Evolutionary conservation across 2,329 filamentous ascomycete genomes (phyloP).

Genomic region (Aspergillus sp.): DNA sequence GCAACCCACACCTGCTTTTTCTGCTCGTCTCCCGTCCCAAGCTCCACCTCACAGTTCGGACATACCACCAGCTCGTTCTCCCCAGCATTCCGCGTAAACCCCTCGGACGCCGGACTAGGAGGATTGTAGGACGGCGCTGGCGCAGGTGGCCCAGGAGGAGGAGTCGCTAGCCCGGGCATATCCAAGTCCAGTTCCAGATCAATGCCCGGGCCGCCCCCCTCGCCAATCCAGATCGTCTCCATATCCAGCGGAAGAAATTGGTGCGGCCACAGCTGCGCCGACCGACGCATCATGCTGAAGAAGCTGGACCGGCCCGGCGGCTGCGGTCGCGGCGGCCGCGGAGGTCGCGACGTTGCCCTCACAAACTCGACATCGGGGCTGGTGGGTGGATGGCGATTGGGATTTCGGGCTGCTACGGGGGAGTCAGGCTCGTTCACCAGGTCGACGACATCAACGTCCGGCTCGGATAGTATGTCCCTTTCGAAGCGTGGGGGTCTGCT

Average conservation of each 20-base stretch:
- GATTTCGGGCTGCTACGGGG: too few species aligned
- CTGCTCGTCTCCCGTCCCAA: slow-evolving; percentile 59
- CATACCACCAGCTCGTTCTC: slow-evolving; percentile 70
- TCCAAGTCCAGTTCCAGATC: slow-evolving; percentile 14
- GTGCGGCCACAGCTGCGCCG: background rate
- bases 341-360: slow-evolving; percentile 18
- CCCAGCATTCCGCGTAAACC: slow-evolving; percentile 68
- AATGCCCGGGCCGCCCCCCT: slow-evolving; percentile 11
- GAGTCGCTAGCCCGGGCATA: slow-evolving; percentile 36
- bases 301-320: slow-evolving; percentile 3
- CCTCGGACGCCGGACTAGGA: slow-evolving; percentile 56
- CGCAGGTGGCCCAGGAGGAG: slow-evolving; percentile 24
- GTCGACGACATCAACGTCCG: slow-evolving; percentile 31
- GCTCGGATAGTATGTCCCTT: slow-evolving; percentile 23
- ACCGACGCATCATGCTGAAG: slow-evolving; percentile 6
- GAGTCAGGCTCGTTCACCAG: slow-evolving; percentile 27
- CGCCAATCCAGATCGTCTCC: slow-evolving; percentile 16
- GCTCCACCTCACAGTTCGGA: slow-evolving; percentile 74
- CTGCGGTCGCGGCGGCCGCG: slow-evolving; percentile 6
- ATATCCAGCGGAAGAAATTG: slow-evolving; percentile 6
- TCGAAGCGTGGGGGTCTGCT: slow-evolving; percentile 29
- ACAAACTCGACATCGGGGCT: slow-evolving; percentile 46
- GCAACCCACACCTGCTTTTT: slow-evolving; percentile 90
- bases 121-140: slow-evolving; percentile 44
- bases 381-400: slow-evolving; percentile 13